Percentiles rank a stretch among this genome's conserved stretches.
Conservation (phyloP, 2,329 filamentous ascomycete species). For the Curvularia sp. region DNA sequence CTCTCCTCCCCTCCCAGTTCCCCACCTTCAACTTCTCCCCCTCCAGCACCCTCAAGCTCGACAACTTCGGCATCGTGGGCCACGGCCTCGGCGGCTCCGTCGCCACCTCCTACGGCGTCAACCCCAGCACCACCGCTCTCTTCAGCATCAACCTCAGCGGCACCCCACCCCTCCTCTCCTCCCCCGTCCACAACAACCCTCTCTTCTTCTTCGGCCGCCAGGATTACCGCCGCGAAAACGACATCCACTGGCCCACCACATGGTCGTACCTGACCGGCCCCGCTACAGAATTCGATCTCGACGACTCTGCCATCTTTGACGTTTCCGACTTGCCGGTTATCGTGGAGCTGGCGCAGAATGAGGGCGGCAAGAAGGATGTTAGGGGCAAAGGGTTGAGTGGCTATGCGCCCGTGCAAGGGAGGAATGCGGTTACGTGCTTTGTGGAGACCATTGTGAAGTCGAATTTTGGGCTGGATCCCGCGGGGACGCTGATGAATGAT, state of each 20-base stretch:
- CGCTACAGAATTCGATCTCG: slow-evolving; percentile 34
- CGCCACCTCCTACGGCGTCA: slow-evolving; percentile 26
- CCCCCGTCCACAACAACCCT: slow-evolving; percentile 9
- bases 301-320: slow-evolving; percentile 30
- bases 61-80: slow-evolving; percentile 26
- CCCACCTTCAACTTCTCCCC: slow-evolving; percentile 20
- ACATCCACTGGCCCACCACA: slow-evolving; percentile 83
- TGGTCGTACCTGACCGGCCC: slow-evolving; percentile 28
- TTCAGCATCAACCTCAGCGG: slow-evolving; percentile 39
- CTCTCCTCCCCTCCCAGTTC: slow-evolving; percentile 19
- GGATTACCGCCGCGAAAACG: slow-evolving; percentile 95
- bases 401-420: slow-evolving; percentile 9
- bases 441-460: slow-evolving; percentile 27
- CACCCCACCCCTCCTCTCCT: slow-evolving; percentile 19
- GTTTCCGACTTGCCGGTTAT: slow-evolving; percentile 34
- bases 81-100: slow-evolving; percentile 42
- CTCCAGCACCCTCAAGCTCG: slow-evolving; percentile 12
- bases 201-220: slow-evolving; percentile 50
- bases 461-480: slow-evolving; percentile 1
- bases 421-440: slow-evolving; percentile 26
- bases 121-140: neutral
- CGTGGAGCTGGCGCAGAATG: slow-evolving; percentile 20
- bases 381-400: slow-evolving; percentile 11
- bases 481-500: slow-evolving; percentile 4
- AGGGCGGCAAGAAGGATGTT: slow-evolving; percentile 12